Evolutionary conservation across 768 basidiomycete genomes (phyloP), one percentile per base, ranked within the genome.

Genomic region (Tricholoma sp.): DNA sequence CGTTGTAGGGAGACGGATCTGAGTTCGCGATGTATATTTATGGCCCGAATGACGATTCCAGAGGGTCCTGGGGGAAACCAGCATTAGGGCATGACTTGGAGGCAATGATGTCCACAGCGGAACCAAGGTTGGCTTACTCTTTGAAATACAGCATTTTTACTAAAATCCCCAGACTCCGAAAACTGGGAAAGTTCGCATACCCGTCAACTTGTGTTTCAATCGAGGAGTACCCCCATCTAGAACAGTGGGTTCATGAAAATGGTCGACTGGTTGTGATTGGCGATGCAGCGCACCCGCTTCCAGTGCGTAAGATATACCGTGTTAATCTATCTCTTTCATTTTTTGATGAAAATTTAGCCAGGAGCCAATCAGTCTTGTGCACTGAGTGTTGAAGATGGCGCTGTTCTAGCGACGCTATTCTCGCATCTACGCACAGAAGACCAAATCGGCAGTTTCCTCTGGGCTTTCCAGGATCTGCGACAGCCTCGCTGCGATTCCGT

Each of bases 311-410:
- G 47, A 0, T 49, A 52, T n/a, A 31, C 12, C 14, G 14, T 29
- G 47, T n/a, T n/a, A n/a, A n/a, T n/a, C 4, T 29, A 9, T 22
- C 3, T 27, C 34, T 9, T 21, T 27, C 16, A 6, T 31, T 52
- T n/a, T 31, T 12, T 2, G 19, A 19, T 43, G 14, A 9, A 21
- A 3, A 14, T 49, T 10, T 34, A 84, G 83, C 76, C 79, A 27
- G 79, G 81, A n/a, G 76, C 77, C 0, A 71, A 76, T 16, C 83
- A 85, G 62, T 71, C 73, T 3, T 71, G 69, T 2, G 77, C 77
- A 4, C 76, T 84, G 65, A 72, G 76, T 0, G 65, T 86, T 18
- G 85, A 86, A 69, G 85, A 86, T 59, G 81, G 79, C 1, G 82
- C 81, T 11, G 78, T 83, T 18, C 71, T 87, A 16, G 85, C 77